Base-by-base conservation (phyloP, 345 rosid species). In the Pistacia atlantica region DNA sequence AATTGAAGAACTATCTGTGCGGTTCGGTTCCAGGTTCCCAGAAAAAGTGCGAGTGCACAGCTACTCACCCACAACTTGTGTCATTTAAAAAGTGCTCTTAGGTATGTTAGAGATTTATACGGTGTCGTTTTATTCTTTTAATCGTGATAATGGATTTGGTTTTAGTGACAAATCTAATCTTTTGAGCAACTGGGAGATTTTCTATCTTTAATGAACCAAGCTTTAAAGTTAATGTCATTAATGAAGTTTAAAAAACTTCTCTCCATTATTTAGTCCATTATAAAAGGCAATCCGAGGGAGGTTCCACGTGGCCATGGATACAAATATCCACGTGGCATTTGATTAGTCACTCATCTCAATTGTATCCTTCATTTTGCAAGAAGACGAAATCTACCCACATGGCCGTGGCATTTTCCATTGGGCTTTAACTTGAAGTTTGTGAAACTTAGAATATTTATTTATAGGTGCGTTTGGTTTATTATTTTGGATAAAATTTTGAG, bases 301-400 rank as follows among this genome's bases (percentile, higher is more conserved):
- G 31, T 45, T 45, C 72, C 81, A 78, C 65, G 25, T 22, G 25
- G 0, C 25, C 25, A 22, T 22, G 25, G 25, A 22, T 22, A 22
- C 25, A 22, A 22, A 22, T 22, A 22, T 22, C 25, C 25, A 22
- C 25, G 75, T 71, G 80, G 80, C 66, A 31, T 8, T 14, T 42
- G 22, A 11, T 17, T 20, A 49, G 55, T 45, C 11, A 57, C 20
- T 65, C n/a, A 12, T 2, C 20, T 20, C 25, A 22, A 0, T 22
- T 59, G 57, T 37, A 65, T 22, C 25, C 25, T 22, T 22, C 25
- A 22, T 57, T 61, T 68, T 38, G 18, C 51, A 75, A 76, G 72
- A 61, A 33, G 82, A 84, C 84, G 79, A 81, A 25, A 17, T 54
- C 75, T 31, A 48, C 67, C 75, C 83, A 76, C 81, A 70, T 84